Evolutionary conservation across 139 green algal genomes (phyloP), one percentile per base, ranked within the genome.

Genomic region (Tetratostichococcus sp.): DNA sequence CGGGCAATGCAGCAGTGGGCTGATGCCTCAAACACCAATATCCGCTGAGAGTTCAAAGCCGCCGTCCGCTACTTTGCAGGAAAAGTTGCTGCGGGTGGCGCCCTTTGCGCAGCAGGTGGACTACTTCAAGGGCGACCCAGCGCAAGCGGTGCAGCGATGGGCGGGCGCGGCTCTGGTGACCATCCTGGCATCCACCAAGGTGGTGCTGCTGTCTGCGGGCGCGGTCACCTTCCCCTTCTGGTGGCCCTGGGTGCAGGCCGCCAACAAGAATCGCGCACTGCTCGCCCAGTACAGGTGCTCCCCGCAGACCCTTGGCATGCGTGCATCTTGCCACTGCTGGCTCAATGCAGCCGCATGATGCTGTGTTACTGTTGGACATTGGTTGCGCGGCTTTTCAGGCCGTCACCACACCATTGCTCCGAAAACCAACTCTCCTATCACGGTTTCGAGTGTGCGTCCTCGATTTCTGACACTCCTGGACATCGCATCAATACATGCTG

Each of bases 171-270:
- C 57, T 3, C n/a, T 79, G 50, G 14, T 70, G 26, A 79, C 75
- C 5, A 26, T 79, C 19, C 65, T 70, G 19, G 75, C 34, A 16
- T 34, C 68, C 16, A 26, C 33, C 25, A 79, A 79, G 43, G 4
- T 32, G 23, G 50, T 33, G 6, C 43, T 67, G 26, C 34, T 79
- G 22, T 50, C 75, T n/a, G 67, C 75, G 23, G 67, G 67, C 30
- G 50, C 42, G 2, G 31, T 79, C 26, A 73, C 68, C 1, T 79
- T 71, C 68, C 75, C 75, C 1, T 69, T 79, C 0, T 79, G 75
- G 75, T 75, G 33, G 66, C 75, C 75, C 6, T 34, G 65, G 26
- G 65, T 71, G 33, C 67, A 75, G 35, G 75, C 75, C 25, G 42
- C 50, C 19, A 57, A 34, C 26, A 69, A 69, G 21, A 79, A 79